Evolutionary conservation across 164 flowering plant genomes (phyloP).

Genomic region (Hamamelis virginiana): DNA sequence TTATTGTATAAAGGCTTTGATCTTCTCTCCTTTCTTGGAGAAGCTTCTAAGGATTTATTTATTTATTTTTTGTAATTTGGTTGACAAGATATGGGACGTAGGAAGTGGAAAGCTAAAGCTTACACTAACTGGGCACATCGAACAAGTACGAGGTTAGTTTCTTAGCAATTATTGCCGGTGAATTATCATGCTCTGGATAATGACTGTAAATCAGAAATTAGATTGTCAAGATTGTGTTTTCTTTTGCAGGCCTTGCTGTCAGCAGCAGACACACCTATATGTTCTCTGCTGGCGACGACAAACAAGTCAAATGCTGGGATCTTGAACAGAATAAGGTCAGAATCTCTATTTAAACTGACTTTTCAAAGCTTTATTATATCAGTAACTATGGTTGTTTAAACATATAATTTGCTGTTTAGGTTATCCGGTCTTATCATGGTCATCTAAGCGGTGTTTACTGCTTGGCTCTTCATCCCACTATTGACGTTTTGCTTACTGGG

Average conservation of each 20-base stretch:
- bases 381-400: conserved; percentile 3
- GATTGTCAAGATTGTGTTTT: conserved; percentile 9
- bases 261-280: conserved; percentile 82
- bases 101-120: conserved; percentile 80
- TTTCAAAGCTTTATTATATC: not conserved
- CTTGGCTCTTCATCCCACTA: conserved; percentile 93
- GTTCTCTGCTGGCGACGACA: conserved; percentile 99
- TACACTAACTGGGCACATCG: conserved; percentile 95
- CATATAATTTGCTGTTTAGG: conserved; percentile 43
- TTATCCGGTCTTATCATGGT: conserved; percentile 95
- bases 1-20: not conserved
- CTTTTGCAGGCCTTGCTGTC: conserved; percentile 86
- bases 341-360: not conserved
- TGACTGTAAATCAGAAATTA: not conserved
- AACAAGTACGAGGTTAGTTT: conserved; percentile 84
- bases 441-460: conserved; percentile 99
- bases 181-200: not conserved
- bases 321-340: conserved; percentile 97
- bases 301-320: conserved; percentile 99
- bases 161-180: conserved; percentile 9
- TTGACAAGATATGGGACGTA: conserved; percentile 89
- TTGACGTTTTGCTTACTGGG: conserved; percentile 91
- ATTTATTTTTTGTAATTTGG: conserved; percentile 13
- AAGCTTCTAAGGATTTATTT: conserved; percentile 15
- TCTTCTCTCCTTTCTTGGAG: not conserved